phyloP scores from a whole-genome alignment of 75 land plant species.

The Cunninghamia lanceolata region DNA sequence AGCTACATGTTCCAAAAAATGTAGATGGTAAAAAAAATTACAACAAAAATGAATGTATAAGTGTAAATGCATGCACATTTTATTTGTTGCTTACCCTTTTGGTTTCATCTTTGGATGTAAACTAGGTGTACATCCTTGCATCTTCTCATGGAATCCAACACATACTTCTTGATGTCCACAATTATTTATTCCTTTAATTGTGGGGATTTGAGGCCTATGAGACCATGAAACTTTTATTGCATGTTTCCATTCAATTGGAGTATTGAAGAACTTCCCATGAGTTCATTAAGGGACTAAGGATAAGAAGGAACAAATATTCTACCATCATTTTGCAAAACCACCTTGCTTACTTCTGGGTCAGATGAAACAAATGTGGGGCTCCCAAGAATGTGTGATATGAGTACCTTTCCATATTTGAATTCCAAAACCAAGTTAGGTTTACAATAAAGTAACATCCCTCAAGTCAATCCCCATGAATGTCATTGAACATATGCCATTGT shows the following conservation, averaged over 20 bases:
- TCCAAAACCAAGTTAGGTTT: constrained; percentile 8
- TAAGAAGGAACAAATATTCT: constrained; percentile 50
- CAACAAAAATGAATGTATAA: background rate
- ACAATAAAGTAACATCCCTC: background rate
- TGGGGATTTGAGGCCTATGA: too few relatives aligned
- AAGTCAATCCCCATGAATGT: background rate
- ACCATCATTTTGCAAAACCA: constrained; percentile 49
- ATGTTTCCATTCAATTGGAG: too few relatives aligned
- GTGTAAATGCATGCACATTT: background rate
- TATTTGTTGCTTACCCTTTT: constrained; percentile 25
- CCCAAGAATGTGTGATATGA: constrained; percentile 68
- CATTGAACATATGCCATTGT: background rate
- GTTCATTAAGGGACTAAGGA: constrained; percentile 7
- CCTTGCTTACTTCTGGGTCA: constrained; percentile 57
- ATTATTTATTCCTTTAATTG: too few relatives aligned
- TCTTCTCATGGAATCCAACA: too few relatives aligned
- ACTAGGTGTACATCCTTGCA: too few relatives aligned
- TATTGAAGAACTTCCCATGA: too few relatives aligned
- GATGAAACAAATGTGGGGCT: constrained; percentile 47
- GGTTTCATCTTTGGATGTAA: constrained; percentile 51
- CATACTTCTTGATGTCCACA: too few relatives aligned
- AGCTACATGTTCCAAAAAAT: too few relatives aligned
- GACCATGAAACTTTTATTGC: too few relatives aligned
- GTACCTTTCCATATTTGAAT: constrained; percentile 56
- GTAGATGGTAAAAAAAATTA: too few relatives aligned